Evolutionary conservation across 2,329 filamentous ascomycete genomes (phyloP), one percentile per base, ranked within the genome.

Genomic region (Raffaelea arxii): DNA sequence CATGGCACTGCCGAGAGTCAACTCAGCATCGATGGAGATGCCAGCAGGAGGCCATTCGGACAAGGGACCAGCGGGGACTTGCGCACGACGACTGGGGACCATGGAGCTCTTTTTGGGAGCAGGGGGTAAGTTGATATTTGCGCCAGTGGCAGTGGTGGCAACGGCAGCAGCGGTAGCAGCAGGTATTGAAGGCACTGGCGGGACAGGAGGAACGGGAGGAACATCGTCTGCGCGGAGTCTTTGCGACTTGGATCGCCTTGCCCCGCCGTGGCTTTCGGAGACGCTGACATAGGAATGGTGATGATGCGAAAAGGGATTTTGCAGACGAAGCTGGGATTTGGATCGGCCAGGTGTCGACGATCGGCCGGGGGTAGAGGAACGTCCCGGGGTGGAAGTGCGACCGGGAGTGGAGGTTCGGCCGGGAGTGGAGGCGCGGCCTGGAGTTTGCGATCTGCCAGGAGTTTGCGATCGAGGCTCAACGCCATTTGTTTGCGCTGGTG

Each of bases 1-100:
- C 62, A 73, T 70, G 10, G 78, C 79, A 41, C 72, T 69, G 38
- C 67, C 68, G 16, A 74, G 69, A 1, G 70, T 63, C 9, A 82
- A 65, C 49, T 75, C 70, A 32, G 75, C 72, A 22, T 68, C 59
- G 38, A 58, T 63, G 11, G 67, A 63, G 41, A 78, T 60, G 43
- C 71, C 73, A 11, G 65, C 61, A 0, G 78, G 78, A 18, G 78
- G 78, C 78, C 78, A 82, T 55, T 70, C 63, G 2, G 69, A 71
- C 48, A 76, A 59, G 5, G 70, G 66, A 7, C 60, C 55, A 9
- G 35, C 59, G 18, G 55, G 42, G 39, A 39, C 25, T 21, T 39
- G 19, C 38, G 42, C n/a, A 2, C 43, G 42, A 16, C 30, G 25
- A 6, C 23, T 39, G 18, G 46, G 35, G 9, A 22, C n/a, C 24